Percentiles rank a stretch among this genome's conserved stretches.
These are phyloP conservation scores for Penicillium malachiteum DNA, from an alignment of 495 filamentous ascomycete genomes.

Conservation along the genomic window DNA sequence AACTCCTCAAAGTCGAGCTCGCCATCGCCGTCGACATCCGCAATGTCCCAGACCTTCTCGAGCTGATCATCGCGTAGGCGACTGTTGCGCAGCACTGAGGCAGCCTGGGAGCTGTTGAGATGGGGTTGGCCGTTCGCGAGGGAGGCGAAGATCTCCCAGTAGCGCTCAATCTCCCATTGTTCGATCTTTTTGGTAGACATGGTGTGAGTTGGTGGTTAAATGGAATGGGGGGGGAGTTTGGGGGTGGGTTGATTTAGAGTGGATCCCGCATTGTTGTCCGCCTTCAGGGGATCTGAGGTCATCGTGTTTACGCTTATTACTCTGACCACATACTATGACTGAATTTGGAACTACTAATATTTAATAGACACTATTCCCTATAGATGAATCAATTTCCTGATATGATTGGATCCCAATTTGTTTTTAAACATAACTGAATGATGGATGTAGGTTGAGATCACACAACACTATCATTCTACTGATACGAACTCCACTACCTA, in stretches of 20 bases:
- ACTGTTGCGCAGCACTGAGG: constrained; percentile 92
- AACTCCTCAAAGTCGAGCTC: constrained; percentile 99
- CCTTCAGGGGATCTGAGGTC: constrained; percentile 24
- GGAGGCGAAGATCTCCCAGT: constrained; percentile 98
- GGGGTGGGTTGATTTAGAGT: constrained; percentile 14
- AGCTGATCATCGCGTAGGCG: constrained; percentile 91
- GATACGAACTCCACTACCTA: too few species aligned
- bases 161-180: constrained; percentile 92
- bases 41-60: constrained; percentile 94
- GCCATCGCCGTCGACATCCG: constrained; percentile 94
- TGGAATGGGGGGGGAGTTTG: constrained; percentile 10
- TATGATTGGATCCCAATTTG: too few species aligned
- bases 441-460: too few species aligned
- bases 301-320: constrained; percentile 7
- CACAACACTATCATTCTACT: too few species aligned
- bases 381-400: too few species aligned
- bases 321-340: too few species aligned
- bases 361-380: too few species aligned
- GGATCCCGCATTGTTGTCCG: constrained; percentile 5
- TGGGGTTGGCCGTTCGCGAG: constrained; percentile 75
- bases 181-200: constrained; percentile 84
- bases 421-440: too few species aligned
- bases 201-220: constrained; percentile 26
- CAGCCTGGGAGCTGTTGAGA: constrained; percentile 87
- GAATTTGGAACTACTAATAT: too few species aligned